Conservation (phyloP, 1,139 yeast genomes). For the Pichia sp. region DNA sequence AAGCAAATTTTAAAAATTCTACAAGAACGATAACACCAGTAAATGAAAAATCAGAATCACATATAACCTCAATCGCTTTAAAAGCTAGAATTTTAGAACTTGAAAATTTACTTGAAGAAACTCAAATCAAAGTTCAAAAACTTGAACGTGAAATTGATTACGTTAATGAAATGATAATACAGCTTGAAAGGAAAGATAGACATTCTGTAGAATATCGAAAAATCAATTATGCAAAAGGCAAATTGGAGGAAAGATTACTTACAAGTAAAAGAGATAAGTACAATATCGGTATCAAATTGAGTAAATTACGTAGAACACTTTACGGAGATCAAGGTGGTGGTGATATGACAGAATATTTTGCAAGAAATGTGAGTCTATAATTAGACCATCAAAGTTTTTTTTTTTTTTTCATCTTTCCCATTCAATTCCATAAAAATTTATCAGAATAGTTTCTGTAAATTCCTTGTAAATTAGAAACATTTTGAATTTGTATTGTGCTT, state of each 20-base stretch:
- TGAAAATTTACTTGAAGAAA: slow-evolving; percentile 15
- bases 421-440: background rate
- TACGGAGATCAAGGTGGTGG: slow-evolving; percentile 26
- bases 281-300: slow-evolving; percentile 25
- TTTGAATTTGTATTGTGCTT: background rate
- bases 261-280: slow-evolving; percentile 25
- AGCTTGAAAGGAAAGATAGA: slow-evolving; percentile 17
- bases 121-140: slow-evolving; percentile 22
- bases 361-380: slow-evolving; percentile 14
- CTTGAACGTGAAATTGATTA: slow-evolving; percentile 27
- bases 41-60: slow-evolving; percentile 11
- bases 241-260: slow-evolving; percentile 25
- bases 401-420: background rate
- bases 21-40: slow-evolving; percentile 20
- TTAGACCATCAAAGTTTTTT: background rate
- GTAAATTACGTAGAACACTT: slow-evolving; percentile 23
- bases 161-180: slow-evolving; percentile 19
- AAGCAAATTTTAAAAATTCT: slow-evolving; percentile 14
- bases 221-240: slow-evolving; percentile 24
- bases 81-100: slow-evolving; percentile 18
- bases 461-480: background rate
- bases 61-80: background rate
- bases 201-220: slow-evolving; percentile 22
- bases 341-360: slow-evolving; percentile 26
- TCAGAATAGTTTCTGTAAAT: slow-evolving; percentile 3